A percentile compares a stretch with the other conserved stretches of the same genome.
Evolutionary conservation across 2,329 filamentous ascomycete genomes (phyloP).

Genomic region (Diaporthe aspalathi): DNA sequence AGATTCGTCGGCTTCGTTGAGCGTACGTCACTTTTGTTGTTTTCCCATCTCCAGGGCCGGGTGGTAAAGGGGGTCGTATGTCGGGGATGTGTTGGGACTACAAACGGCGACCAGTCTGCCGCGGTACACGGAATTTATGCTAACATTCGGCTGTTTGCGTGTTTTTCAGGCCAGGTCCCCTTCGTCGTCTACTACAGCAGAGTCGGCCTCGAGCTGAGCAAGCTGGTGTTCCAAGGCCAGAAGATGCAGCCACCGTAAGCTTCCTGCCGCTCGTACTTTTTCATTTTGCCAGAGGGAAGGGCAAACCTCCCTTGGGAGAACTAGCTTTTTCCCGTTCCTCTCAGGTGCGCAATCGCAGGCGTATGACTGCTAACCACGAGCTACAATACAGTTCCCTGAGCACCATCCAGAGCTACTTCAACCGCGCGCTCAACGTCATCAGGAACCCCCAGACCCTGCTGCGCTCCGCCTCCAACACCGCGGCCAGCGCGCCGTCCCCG

Average conservation of each 20-base stretch:
- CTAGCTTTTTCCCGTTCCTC: background rate
- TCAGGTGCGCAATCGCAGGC: background rate
- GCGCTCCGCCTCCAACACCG: constrained; percentile 67
- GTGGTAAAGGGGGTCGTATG: background rate
- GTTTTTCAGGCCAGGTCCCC: constrained; percentile 81
- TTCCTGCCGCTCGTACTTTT: background rate
- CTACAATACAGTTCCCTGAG: constrained; percentile 70
- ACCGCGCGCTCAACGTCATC: constrained; percentile 76
- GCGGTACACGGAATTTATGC: background rate
- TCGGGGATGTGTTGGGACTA: background rate
- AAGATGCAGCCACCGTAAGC: constrained; percentile 97
- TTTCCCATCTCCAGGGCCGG: too few relatives aligned
- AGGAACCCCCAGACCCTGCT: constrained; percentile 75
- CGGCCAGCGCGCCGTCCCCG: constrained; percentile 55
- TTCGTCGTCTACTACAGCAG: constrained; percentile 91
- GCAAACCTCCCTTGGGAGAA: too few relatives aligned
- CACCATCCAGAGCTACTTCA: constrained; percentile 89
- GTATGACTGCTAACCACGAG: background rate
- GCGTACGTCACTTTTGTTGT: constrained; percentile 70
- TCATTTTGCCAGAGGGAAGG: background rate
- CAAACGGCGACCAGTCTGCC: background rate
- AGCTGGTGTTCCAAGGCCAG: constrained; percentile 87
- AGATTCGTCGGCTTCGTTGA: constrained; percentile 83
- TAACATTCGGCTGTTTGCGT: constrained; percentile 23
- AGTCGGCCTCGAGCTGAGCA: constrained; percentile 87